phyloP scores from a whole-genome alignment of 2,329 filamentous ascomycete species.

The Aspergillus terreus region DNA sequence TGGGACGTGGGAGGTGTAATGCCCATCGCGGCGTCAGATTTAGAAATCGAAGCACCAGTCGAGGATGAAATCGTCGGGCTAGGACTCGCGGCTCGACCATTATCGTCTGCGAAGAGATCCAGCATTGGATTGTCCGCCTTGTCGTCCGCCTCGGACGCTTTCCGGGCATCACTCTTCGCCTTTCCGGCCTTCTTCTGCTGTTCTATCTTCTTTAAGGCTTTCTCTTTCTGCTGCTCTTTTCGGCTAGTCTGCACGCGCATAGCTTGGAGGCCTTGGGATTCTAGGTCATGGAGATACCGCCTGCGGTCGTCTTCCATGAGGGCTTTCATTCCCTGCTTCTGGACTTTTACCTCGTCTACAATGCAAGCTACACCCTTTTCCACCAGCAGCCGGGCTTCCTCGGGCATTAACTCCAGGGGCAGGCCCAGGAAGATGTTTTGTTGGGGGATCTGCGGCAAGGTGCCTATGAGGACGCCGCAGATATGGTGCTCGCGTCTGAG shows the following conservation, averaged over 20 bases:
- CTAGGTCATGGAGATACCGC: slow-evolving; percentile 57
- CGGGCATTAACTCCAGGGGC: slow-evolving; percentile 83
- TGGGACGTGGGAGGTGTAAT: slow-evolving; percentile 52
- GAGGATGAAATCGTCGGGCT: slow-evolving; percentile 11
- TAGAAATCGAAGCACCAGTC: slow-evolving; percentile 11
- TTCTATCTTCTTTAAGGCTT: slow-evolving; percentile 48
- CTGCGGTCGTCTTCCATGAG: slow-evolving; percentile 57
- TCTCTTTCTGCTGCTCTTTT: slow-evolving; percentile 49
- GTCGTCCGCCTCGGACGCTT: slow-evolving; percentile 4
- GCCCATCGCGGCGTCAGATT: slow-evolving; percentile 22
- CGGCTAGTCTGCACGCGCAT: slow-evolving; percentile 44
- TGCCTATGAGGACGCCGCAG: slow-evolving; percentile 80
- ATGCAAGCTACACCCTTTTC: slow-evolving; percentile 73
- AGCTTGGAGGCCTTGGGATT: slow-evolving; percentile 52
- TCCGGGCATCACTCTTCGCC: slow-evolving; percentile 19
- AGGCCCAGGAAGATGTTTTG: slow-evolving; percentile 92
- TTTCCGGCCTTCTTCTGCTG: slow-evolving; percentile 32
- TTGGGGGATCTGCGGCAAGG: slow-evolving; percentile 85
- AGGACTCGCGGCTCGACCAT: background rate
- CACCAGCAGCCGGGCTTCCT: slow-evolving; percentile 80
- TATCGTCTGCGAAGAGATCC: slow-evolving; percentile 23
- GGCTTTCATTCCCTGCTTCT: slow-evolving; percentile 60
- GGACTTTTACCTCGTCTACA: slow-evolving; percentile 72
- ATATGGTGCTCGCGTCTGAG: slow-evolving; percentile 78
- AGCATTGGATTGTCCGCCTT: slow-evolving; percentile 13